Evolutionary conservation across 176 grass and related monocot genomes (phyloP).

Genomic region (Dendrocalamus sinicus): DNA sequence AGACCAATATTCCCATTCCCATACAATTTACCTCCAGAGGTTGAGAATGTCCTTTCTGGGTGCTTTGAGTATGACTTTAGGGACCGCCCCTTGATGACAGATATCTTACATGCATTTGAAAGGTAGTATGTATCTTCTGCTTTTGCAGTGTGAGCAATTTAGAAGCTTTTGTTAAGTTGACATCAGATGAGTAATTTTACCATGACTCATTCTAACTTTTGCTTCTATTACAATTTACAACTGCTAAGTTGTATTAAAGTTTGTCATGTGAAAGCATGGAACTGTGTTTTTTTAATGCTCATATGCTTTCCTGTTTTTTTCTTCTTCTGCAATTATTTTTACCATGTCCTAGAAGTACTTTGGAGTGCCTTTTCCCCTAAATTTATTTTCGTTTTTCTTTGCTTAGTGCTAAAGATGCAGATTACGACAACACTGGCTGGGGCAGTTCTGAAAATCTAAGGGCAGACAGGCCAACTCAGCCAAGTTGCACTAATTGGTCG

Average conservation of each 20-base stretch:
- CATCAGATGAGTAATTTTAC: constrained; percentile 10
- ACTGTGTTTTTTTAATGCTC: not conserved
- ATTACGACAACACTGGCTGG: constrained; percentile 51
- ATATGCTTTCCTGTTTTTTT: not conserved
- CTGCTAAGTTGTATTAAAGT: constrained; percentile 3
- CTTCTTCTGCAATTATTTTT: not conserved
- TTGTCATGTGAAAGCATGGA: not conserved
- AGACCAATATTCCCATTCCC: constrained; percentile 84
- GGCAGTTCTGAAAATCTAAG: constrained; percentile 43
- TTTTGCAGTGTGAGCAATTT: constrained; percentile 20
- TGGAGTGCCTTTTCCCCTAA: not conserved
- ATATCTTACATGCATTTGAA: constrained; percentile 79
- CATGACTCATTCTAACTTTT: not conserved
- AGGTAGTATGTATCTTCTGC: constrained; percentile 51
- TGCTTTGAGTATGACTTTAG: constrained; percentile 91
- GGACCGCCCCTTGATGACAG: constrained; percentile 71
- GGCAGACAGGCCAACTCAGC: constrained; percentile 39
- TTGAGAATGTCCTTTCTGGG: constrained; percentile 73
- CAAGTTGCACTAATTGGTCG: constrained; percentile 64
- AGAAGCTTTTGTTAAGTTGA: constrained; percentile 18
- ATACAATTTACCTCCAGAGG: constrained; percentile 58
- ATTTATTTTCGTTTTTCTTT: constrained; percentile 3
- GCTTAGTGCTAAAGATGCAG: constrained; percentile 58
- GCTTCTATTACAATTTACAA: constrained; percentile 3
- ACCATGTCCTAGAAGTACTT: not conserved